These are phyloP conservation scores for Crassisporium funariophilum DNA, from an alignment of 768 basidiomycete species.

Conservation along the genomic window DNA sequence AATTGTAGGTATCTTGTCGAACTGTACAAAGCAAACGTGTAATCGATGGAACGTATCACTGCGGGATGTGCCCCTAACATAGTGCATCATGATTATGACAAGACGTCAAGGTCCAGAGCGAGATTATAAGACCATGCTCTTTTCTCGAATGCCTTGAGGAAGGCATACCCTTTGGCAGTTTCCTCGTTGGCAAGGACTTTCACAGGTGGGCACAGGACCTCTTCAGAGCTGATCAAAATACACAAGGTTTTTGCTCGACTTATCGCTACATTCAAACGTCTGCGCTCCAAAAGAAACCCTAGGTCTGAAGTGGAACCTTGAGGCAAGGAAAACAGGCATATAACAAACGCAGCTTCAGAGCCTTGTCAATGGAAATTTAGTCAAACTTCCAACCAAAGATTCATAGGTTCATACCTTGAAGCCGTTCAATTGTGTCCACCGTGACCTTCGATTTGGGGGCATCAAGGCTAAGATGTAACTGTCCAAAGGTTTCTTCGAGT, in stretches of 20 bases:
- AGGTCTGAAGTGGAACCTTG: conserved; percentile 37
- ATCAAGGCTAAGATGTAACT: conserved; percentile 14
- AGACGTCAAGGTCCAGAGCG: conserved; percentile 36
- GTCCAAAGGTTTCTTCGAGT: conserved; percentile 19
- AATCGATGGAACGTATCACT: too few species aligned
- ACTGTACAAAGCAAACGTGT: too few species aligned
- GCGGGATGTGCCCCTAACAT: background rate
- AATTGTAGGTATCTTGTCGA: too few species aligned
- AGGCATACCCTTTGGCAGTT: conserved; percentile 48
- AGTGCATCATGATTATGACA: conserved; percentile 12
- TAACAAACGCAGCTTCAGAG: conserved; percentile 55
- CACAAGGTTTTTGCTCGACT: conserved; percentile 55
- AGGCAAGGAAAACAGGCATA: conserved; percentile 52
- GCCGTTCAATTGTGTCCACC: conserved; percentile 51
- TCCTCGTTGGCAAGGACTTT: conserved; percentile 45
- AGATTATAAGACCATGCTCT: conserved; percentile 48
- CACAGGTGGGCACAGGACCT: conserved; percentile 48
- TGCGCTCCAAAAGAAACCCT: conserved; percentile 47
- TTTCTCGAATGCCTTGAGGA: conserved; percentile 50
- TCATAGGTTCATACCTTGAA: conserved; percentile 55
- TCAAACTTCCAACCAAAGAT: background rate
- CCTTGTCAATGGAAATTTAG: conserved; percentile 22
- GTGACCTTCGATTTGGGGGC: conserved; percentile 28
- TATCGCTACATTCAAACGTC: conserved; percentile 54
- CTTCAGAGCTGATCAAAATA: conserved; percentile 45